Percentiles rank a stretch among this genome's conserved stretches.
Conservation (phyloP, 2,329 filamentous ascomycete species). For the Cercospora sp. region DNA sequence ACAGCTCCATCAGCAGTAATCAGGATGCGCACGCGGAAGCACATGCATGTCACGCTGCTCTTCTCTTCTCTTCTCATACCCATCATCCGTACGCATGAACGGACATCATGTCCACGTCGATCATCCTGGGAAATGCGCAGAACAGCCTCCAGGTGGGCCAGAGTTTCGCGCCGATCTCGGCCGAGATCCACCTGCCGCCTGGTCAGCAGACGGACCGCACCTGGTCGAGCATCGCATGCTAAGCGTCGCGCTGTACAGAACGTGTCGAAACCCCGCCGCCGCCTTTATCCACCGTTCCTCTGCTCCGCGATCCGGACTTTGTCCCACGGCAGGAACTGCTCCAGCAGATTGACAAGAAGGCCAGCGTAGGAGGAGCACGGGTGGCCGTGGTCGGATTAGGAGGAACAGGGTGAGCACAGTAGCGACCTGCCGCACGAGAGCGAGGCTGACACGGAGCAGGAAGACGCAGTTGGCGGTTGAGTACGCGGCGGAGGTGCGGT, state of each 20-base stretch:
- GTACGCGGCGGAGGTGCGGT: conserved; percentile 18
- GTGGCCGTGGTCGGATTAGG: too few relatives aligned
- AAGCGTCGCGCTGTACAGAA: too few relatives aligned
- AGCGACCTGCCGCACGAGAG: too few relatives aligned
- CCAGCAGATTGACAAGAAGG: not conserved
- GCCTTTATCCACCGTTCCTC: not conserved
- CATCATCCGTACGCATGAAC: not conserved
- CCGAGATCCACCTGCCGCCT: not conserved
- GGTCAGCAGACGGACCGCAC: not conserved
- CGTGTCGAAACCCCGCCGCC: not conserved
- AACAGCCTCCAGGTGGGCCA: not conserved
- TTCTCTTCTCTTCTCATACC: not conserved
- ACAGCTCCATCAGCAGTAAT: not conserved
- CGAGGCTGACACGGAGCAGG: conserved; percentile 16
- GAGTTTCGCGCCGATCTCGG: not conserved
- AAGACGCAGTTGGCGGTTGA: conserved; percentile 35
- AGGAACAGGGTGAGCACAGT: too few relatives aligned
- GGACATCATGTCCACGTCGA: not conserved
- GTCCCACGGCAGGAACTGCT: not conserved
- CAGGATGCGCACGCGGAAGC: not conserved
- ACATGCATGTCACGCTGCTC: not conserved
- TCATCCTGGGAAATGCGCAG: not conserved
- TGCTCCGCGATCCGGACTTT: not conserved
- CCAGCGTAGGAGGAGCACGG: too few relatives aligned
- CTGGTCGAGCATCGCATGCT: too few relatives aligned